A percentile compares a stretch with the other conserved stretches of the same genome.
Conservation (phyloP, 2,329 filamentous ascomycete genomes). For the Fusarium subtropicale region DNA sequence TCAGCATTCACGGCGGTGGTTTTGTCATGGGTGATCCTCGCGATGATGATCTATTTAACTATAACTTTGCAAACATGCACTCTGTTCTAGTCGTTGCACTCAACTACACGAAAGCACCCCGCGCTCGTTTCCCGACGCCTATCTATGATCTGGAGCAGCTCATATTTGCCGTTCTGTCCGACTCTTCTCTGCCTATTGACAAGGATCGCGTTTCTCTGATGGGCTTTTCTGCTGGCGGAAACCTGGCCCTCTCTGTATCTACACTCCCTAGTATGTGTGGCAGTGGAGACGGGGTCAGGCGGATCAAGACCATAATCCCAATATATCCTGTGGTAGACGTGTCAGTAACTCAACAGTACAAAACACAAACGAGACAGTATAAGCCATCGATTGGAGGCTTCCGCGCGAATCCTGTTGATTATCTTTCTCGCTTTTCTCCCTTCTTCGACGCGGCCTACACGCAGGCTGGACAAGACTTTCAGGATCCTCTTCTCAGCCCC, state of each 20-base stretch:
- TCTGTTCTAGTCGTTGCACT: constrained; percentile 20
- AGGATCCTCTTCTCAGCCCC: constrained; percentile 22
- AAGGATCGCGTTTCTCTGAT: constrained; percentile 13
- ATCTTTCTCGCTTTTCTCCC: not conserved
- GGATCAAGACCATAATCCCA: constrained; percentile 7
- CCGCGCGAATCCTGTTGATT: constrained; percentile 8
- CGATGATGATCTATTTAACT: constrained; percentile 25
- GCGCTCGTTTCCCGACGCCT: constrained; percentile 3
- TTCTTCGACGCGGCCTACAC: constrained; percentile 29
- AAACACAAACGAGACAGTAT: constrained; percentile 15
- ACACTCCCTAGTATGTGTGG: constrained; percentile 25
- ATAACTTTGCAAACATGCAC: constrained; percentile 21
- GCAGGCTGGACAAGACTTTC: not conserved
- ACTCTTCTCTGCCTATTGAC: constrained; percentile 10
- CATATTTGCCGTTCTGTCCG: constrained; percentile 6
- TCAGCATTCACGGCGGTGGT: constrained; percentile 26
- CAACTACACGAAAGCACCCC: constrained; percentile 25
- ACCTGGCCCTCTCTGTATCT: constrained; percentile 16
- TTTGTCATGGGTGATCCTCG: constrained; percentile 22
- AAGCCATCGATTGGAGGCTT: constrained; percentile 21
- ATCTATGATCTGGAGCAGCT: constrained; percentile 29
- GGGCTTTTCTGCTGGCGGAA: constrained; percentile 25
- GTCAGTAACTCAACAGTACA: constrained; percentile 11
- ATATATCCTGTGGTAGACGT: constrained; percentile 21
- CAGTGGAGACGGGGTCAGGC: constrained; percentile 18